These are phyloP conservation scores for Penicillium nucicola DNA, from an alignment of 495 filamentous ascomycete species.

Conservation along the genomic window DNA sequence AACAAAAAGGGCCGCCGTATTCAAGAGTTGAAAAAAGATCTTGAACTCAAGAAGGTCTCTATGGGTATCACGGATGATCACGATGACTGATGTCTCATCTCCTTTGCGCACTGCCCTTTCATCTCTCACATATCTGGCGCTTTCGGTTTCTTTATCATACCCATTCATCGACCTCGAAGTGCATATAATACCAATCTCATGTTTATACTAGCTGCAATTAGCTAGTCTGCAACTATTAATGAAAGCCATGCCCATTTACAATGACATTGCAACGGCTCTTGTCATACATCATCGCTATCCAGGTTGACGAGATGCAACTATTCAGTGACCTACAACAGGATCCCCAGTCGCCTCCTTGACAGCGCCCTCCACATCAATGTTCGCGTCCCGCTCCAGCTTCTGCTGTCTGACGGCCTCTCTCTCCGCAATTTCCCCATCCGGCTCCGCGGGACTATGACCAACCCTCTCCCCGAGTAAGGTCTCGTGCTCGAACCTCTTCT, in stretches of 20 bases:
- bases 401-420: slow-evolving; percentile 26
- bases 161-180: neutral
- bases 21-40: slow-evolving; percentile 44
- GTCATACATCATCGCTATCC: neutral
- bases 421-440: slow-evolving; percentile 22
- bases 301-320: neutral
- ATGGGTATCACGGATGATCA: slow-evolving; percentile 40
- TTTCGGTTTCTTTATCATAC: slow-evolving; percentile 7
- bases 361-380: slow-evolving; percentile 27
- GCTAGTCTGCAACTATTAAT: slow-evolving; percentile 2
- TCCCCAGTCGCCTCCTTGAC: slow-evolving; percentile 28
- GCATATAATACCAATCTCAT: neutral
- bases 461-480: slow-evolving; percentile 32
- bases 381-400: slow-evolving; percentile 28
- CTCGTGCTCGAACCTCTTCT: slow-evolving; percentile 46
- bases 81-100: slow-evolving; percentile 26
- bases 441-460: slow-evolving; percentile 16
- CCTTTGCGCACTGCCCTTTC: neutral
- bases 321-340: slow-evolving; percentile 21
- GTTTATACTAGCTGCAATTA: neutral
- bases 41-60: slow-evolving; percentile 48
- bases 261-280: neutral
- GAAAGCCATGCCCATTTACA: neutral
- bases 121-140: slow-evolving; percentile 10
- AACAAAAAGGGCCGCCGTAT: slow-evolving; percentile 49